Evolutionary conservation across 164 flowering plant genomes (phyloP).

Genomic region (Stephania japonica): DNA sequence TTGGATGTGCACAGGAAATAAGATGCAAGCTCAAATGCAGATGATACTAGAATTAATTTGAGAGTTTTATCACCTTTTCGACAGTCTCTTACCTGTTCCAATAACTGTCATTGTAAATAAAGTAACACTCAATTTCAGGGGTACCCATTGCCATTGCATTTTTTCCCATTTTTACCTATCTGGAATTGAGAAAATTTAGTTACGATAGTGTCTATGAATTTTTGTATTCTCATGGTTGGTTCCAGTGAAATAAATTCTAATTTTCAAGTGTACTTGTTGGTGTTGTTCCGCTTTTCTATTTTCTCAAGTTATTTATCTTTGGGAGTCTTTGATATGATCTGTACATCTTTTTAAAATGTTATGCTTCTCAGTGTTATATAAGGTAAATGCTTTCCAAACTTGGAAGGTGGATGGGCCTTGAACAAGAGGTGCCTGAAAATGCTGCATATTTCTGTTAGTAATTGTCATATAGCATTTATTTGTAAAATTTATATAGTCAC

Average conservation of each 20-base stretch:
- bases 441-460: neutral
- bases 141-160: slow-evolving; percentile 3
- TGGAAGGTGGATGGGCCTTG: neutral
- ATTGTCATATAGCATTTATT: neutral
- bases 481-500: neutral
- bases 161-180: slow-evolving; percentile 1
- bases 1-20: neutral
- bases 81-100: slow-evolving; percentile 10
- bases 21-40: neutral
- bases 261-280: neutral
- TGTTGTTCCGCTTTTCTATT: neutral
- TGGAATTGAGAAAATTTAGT: neutral
- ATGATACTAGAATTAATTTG: neutral
- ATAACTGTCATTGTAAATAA: slow-evolving; percentile 5
- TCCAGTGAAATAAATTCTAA: neutral
- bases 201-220: neutral
- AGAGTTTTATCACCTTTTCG: slow-evolving; percentile 2
- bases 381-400: neutral
- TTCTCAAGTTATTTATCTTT: neutral
- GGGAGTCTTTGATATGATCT: neutral
- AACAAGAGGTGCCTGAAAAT: neutral
- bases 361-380: neutral
- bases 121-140: slow-evolving; percentile 8
- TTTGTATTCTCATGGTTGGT: neutral
- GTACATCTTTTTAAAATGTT: neutral